These are phyloP conservation scores for Daphne laureola DNA, from an alignment of 441 rosid genomes.

Conservation along the genomic window DNA sequence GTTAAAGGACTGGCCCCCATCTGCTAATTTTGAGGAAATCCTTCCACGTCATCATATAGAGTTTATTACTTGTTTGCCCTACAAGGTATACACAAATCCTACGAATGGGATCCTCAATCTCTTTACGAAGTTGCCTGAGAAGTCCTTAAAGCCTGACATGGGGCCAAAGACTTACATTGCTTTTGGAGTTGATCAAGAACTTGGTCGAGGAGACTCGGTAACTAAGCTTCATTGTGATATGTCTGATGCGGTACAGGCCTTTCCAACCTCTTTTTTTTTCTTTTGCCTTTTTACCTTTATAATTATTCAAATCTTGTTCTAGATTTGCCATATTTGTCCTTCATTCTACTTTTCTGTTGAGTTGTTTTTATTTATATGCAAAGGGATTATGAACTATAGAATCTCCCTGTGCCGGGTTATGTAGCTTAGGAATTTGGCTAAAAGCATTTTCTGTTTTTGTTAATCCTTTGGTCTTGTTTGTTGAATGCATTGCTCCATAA, in stretches of 20 bases:
- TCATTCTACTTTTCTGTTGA: too few relatives aligned
- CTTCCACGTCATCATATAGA: conserved; percentile 77
- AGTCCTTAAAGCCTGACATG: conserved; percentile 72
- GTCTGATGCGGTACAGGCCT: conserved; percentile 74
- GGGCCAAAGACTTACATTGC: conserved; percentile 95
- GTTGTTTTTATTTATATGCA: too few relatives aligned
- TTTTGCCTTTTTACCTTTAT: too few relatives aligned
- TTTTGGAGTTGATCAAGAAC: conserved; percentile 64
- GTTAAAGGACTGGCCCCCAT: conserved; percentile 90
- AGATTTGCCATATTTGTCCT: not conserved
- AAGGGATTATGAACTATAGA: too few relatives aligned
- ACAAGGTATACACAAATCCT: conserved; percentile 78
- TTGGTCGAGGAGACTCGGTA: conserved; percentile 92
- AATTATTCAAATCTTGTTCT: not conserved
- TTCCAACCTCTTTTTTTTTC: not conserved
- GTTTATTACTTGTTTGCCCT: conserved; percentile 65
- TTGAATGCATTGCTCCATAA: too few relatives aligned
- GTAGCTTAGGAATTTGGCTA: too few relatives aligned
- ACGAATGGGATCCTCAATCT: conserved; percentile 54
- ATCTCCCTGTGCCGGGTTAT: too few relatives aligned
- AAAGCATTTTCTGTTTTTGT: too few relatives aligned
- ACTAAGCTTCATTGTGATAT: conserved; percentile 93
- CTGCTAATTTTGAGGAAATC: conserved; percentile 42
- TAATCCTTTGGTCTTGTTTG: too few relatives aligned
- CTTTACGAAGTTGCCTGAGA: conserved; percentile 45